Base-by-base conservation (phyloP, 2,329 filamentous ascomycete species). In the Aspergillus candidus region DNA sequence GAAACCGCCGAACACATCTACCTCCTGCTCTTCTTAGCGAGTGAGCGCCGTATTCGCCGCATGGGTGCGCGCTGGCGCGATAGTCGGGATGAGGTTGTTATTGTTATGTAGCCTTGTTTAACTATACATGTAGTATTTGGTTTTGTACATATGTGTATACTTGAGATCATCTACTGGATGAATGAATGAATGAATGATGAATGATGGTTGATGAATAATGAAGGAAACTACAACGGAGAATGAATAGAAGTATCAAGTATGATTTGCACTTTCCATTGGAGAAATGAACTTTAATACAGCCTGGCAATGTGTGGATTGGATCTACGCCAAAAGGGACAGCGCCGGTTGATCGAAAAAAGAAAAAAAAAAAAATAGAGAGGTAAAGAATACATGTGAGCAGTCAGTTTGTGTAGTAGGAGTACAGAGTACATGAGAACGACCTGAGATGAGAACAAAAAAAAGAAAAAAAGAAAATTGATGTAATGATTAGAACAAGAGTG, bases 11-110 rank as follows among this genome's bases (percentile, higher is more conserved):
- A 80, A 42, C 83, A 94, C 56, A 74, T 87, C 30, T 94, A 88
- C 62, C 66, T 93, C 4, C 62, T 90, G 32, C 65, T 94, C 0
- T 91, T 86, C 59, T 66, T 89, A 11, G 84, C 82, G 0, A 91
- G 83, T 54, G 73, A 78, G 44, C 74, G 83, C 29, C 73, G 74
- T 48, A 65, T 90, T 12, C 75, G 77, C 46, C 71, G 69, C 6
- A 76, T 76, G 7, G 76, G 76, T 0, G 71, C 79, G 11, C 68
- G 69, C 38, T 94, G 88, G 87, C 65, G 83, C 40, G 88, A 82
- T 63, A 79, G 75, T 0, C 73, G 74, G 1, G 82, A 81, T 1
- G 58, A 75, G 32, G 67, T 70, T 0, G 70, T 86, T 7, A 68
- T 83, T 32, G 66, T 69, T 50, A 77, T 79, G 33, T 66, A 49